phyloP scores from a whole-genome alignment of 208 protist species.

The Acanthamoeba culbertsoni region DNA sequence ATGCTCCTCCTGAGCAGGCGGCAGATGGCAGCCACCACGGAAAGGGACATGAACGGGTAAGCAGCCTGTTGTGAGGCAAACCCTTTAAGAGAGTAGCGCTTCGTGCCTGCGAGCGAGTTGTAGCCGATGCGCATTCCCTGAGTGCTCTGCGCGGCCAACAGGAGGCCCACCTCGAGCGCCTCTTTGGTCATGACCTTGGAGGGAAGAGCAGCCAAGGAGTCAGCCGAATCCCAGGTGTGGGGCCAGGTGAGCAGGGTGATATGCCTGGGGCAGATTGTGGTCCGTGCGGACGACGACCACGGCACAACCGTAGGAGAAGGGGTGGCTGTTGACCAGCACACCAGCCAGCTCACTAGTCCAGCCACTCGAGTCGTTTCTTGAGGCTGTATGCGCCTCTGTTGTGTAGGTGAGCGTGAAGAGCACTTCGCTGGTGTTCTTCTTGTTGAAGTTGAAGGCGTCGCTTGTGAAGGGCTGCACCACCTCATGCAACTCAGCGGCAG shows the following conservation, averaged over 20 bases:
- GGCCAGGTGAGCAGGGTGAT: background rate
- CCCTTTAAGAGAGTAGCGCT: background rate
- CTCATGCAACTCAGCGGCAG: background rate
- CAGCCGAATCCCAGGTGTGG: background rate
- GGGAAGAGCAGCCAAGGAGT: background rate
- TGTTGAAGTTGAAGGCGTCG: background rate
- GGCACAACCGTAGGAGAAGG: background rate
- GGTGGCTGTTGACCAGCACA: slow-evolving; percentile 18
- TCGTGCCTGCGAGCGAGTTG: background rate
- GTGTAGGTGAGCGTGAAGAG: background rate
- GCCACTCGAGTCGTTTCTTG: background rate
- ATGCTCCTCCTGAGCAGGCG: background rate
- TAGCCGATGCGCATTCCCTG: background rate
- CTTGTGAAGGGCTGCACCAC: background rate
- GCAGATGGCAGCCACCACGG: background rate
- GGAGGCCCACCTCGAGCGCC: background rate
- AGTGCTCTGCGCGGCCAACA: background rate
- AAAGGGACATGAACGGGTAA: background rate
- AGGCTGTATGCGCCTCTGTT: background rate
- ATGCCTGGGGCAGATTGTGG: background rate
- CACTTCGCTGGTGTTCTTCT: slow-evolving; percentile 20
- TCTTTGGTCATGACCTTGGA: background rate
- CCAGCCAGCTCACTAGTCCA: background rate
- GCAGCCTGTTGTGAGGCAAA: background rate
- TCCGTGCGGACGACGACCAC: background rate